Evolutionary conservation across 805 yeast genomes (phyloP).

Genomic region (Saccharomycopsis fodiens): DNA sequence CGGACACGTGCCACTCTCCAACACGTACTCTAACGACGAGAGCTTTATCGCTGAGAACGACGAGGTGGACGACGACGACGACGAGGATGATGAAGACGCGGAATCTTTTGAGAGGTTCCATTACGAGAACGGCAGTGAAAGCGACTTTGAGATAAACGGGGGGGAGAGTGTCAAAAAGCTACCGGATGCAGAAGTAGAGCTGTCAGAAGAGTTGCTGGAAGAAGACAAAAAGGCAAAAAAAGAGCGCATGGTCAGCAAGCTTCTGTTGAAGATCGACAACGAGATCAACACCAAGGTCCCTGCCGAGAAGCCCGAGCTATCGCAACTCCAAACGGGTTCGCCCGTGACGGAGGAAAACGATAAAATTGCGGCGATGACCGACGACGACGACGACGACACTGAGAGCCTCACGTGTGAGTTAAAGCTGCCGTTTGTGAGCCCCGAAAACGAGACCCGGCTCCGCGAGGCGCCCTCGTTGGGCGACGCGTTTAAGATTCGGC

Average conservation of each 20-base stretch:
- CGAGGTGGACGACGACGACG: conserved; percentile 14
- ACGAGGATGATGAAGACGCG: conserved; percentile 20
- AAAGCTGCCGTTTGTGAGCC: conserved; percentile 18
- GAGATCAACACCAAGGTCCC: conserved; percentile 16
- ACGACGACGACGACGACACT: conserved; percentile 6
- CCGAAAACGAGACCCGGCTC: conserved; percentile 33
- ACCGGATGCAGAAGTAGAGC: background rate
- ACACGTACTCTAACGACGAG: conserved; percentile 46
- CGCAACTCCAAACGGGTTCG: background rate
- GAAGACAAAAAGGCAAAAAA: conserved; percentile 13
- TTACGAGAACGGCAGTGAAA: conserved; percentile 20
- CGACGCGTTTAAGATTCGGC: conserved; percentile 74
- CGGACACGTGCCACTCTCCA: conserved; percentile 70
- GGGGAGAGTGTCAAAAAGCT: background rate
- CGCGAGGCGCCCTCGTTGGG: conserved; percentile 70
- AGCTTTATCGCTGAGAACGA: conserved; percentile 32
- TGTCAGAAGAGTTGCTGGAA: conserved; percentile 5
- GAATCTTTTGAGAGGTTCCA: conserved; percentile 19
- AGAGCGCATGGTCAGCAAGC: conserved; percentile 15
- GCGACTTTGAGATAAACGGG: conserved; percentile 17
- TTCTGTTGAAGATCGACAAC: conserved; percentile 17
- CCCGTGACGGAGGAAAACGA: background rate
- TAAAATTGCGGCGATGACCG: background rate
- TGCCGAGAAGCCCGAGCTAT: background rate
- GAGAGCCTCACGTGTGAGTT: conserved; percentile 1